phyloP scores from a whole-genome alignment of 257 asterid genomes.

The Solanum sejunctum region DNA sequence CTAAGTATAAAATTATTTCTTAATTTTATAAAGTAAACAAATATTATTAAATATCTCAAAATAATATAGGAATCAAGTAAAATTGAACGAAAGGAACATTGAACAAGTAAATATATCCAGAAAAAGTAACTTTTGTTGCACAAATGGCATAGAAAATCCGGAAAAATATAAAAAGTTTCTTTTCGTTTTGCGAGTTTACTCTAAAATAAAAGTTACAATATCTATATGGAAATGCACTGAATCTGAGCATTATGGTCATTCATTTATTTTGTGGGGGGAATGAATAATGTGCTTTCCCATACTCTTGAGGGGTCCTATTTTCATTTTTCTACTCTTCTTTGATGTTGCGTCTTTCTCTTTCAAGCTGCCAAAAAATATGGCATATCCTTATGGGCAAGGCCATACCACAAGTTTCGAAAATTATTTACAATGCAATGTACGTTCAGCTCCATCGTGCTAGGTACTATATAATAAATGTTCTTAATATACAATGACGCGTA shows the following conservation, averaged over 20 bases:
- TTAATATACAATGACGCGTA: neutral
- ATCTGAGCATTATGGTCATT: constrained; percentile 12
- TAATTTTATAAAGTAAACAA: too few relatives aligned
- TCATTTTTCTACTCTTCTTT: neutral
- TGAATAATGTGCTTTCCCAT: neutral
- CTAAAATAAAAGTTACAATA: neutral
- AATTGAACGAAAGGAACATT: fast-evolving
- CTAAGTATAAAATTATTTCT: too few relatives aligned
- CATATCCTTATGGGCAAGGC: neutral
- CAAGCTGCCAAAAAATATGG: neutral
- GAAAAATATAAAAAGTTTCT: neutral
- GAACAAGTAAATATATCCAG: too few relatives aligned
- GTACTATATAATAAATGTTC: neutral
- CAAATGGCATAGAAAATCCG: neutral
- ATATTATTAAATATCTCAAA: too few relatives aligned
- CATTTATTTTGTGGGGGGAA: neutral
- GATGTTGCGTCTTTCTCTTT: neutral
- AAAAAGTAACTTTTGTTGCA: neutral
- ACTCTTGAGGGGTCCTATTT: neutral
- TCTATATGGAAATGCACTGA: constrained; percentile 5
- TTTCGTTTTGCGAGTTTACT: neutral
- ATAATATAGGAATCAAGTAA: too few relatives aligned
- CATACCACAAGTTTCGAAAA: neutral
- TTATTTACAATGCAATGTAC: neutral
- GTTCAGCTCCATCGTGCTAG: neutral